Evolutionary conservation across 495 filamentous ascomycete species (phyloP), one percentile per base, ranked within the genome.

Genomic region (Talaromyces borbonicus): DNA sequence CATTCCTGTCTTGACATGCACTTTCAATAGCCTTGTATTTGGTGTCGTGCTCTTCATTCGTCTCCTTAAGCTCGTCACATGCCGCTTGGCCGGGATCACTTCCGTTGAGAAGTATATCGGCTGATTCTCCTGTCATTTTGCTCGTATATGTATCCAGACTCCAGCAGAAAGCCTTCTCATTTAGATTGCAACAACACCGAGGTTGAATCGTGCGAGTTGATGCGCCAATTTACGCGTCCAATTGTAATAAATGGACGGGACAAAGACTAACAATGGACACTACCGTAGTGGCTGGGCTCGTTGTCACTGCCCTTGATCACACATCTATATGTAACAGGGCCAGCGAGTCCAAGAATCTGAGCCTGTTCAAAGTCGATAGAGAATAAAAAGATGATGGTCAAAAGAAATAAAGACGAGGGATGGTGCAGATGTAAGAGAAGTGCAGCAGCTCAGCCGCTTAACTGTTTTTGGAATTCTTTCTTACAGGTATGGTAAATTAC

Each of bases 1-100:
- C 59, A 58, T 94, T 76, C 16, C 67, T 65, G 51, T 67, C 58
- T 45, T 68, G 64, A 61, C 90, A 95, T 38, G 88, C 89, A 40
- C 68, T 65, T 26, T 73, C 59, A 50, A 95, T 88, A 20, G 67
- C 63, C 42, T 54, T 55, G 25, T 53, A 57, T 47, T 71, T 51
- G 7, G 9, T 29, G 12, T 36, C 30, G 19, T 35, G 16, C 11
- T 24, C 30, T 18, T 32, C 30, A 14, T 29, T 24, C 3, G 18
- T 44, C 29, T 44, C 41, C 16, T 44, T 32, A 14, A 18, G n/a
- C 5, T 30, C 9, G 18, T n/a, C 41, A 44, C 20, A 22, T 7
- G 22, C 15, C 19, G 30, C 33, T 16, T 35, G 30, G 14, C 26
- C 43, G 15, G 16, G 14, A n/a, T 8, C 41, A 9, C 36, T 41